Base-by-base conservation (phyloP, 345 rosid genomes). In the Syzygium aqueum region DNA sequence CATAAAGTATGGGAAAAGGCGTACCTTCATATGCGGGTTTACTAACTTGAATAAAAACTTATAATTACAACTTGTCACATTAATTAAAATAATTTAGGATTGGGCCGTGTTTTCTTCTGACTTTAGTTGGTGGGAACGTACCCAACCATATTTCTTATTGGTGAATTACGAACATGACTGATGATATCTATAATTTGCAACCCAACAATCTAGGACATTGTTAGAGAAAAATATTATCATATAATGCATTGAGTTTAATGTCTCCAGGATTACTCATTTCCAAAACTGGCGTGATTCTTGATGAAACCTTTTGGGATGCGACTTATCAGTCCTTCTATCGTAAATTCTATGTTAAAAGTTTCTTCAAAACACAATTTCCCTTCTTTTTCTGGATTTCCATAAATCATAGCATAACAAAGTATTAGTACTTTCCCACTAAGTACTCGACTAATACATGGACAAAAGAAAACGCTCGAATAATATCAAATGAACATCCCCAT, bases 91-190 rank as follows among this genome's bases (percentile, higher is more conserved):
- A 30, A 65, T 65, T 65, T 8, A 15, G 0, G 5, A 65, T 16
- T 0, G 78, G 37, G 19, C 11, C 80, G 4, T 67, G 23, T 33
- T 67, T 19, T 67, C 78, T 33, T 17, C 23, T 30, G 0, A 67
- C 78, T 33, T 8, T 67, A 8, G 2, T 17, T 0, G 3, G 23
- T 33, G 46, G 46, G 43, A 73, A 17, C 49, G 37, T 0, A 3
- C 80, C 25, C 11, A 5, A 4, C 10, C 46, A 73, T 33, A 33
- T 0, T 73, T 33, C 0, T 9, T 0, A 33, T 8, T 33, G 2
- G 3, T 73, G 23, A 7, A 21, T 33, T 17, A 33, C 19, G 6
- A 0, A 33, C 21, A 33, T 19, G 49, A 46, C 3, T 2, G 25
- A 16, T 33, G 46, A 73, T 73, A 0, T 19, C 1, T 7, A 21